These are phyloP conservation scores for Macrolepiota dolichaula DNA, from an alignment of 768 basidiomycete species.

Conservation along the genomic window DNA sequence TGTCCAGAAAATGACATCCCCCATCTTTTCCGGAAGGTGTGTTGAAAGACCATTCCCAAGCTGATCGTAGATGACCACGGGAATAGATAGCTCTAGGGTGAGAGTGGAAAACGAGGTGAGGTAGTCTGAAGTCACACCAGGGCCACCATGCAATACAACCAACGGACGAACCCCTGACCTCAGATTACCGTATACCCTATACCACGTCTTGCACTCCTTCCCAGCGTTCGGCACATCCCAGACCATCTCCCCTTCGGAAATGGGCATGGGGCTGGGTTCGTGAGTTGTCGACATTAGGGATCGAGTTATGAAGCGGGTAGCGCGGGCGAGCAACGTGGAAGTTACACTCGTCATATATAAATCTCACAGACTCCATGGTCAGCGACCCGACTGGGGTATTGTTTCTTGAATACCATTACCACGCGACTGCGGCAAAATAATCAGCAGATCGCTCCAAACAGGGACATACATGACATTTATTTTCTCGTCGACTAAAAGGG, in stretches of 20 bases:
- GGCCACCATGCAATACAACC: conserved; percentile 53
- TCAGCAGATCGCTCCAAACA: background rate
- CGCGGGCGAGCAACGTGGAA: background rate
- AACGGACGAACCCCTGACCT: conserved; percentile 34
- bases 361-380: too few species aligned
- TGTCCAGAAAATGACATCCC: conserved; percentile 45
- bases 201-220: conserved; percentile 38
- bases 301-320: background rate
- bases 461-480: background rate
- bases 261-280: background rate
- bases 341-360: background rate
- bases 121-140: conserved; percentile 42
- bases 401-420: background rate
- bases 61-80: conserved; percentile 56
- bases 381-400: too few species aligned
- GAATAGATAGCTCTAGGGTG: conserved; percentile 30
- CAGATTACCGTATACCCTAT: conserved; percentile 46
- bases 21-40: conserved; percentile 45
- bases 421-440: background rate
- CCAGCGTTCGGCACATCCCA: background rate
- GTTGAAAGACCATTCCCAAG: conserved; percentile 53
- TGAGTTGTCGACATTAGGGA: background rate
- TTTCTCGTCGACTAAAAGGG: background rate
- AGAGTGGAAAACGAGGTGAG: conserved; percentile 37
- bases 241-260: conserved; percentile 2